These are phyloP conservation scores for Cordyceps sp. DNA, from an alignment of 2,329 filamentous ascomycete species.

Conservation along the genomic window DNA sequence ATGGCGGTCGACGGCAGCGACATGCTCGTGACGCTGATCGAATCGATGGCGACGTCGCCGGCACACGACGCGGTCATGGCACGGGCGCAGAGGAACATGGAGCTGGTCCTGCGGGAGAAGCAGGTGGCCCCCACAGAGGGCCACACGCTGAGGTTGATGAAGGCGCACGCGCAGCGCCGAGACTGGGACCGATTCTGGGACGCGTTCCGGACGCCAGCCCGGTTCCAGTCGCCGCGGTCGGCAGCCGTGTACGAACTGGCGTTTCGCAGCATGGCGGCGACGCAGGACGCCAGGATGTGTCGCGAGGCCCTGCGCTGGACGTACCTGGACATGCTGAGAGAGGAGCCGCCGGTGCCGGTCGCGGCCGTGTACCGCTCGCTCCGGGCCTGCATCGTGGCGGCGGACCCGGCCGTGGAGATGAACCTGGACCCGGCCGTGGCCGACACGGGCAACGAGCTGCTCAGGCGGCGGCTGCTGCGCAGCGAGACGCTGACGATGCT, in stretches of 20 bases:
- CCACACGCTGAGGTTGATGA: slow-evolving; percentile 24
- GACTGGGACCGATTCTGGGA: slow-evolving; percentile 45
- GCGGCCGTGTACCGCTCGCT: slow-evolving; percentile 28
- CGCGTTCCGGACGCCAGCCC: slow-evolving; percentile 37
- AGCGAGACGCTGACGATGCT: too few relatives aligned
- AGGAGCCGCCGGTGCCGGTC: slow-evolving; percentile 31
- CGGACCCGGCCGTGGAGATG: slow-evolving; percentile 33
- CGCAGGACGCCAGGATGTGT: slow-evolving; percentile 24
- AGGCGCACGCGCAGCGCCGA: slow-evolving; percentile 24
- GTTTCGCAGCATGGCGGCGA: slow-evolving; percentile 29
- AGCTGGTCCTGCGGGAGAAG: slow-evolving; percentile 23
- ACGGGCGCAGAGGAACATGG: slow-evolving; percentile 25
- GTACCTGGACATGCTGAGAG: slow-evolving; percentile 41
- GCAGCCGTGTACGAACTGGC: slow-evolving; percentile 36
- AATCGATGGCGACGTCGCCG: slow-evolving; percentile 17
- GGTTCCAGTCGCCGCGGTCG: slow-evolving; percentile 29
- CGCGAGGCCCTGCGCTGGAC: slow-evolving; percentile 32
- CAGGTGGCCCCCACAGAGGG: slow-evolving; percentile 20
- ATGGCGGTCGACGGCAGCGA: slow-evolving; percentile 24
- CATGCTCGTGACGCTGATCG: slow-evolving; percentile 31
- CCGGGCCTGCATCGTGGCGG: slow-evolving; percentile 36
- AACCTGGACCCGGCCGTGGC: too few relatives aligned
- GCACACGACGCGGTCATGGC: slow-evolving; percentile 16
- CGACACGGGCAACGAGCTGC: too few relatives aligned
- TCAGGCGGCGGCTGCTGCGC: too few relatives aligned